Base-by-base conservation (phyloP, 129 eudicot genomes). In the Scalesia atractyloides region DNA sequence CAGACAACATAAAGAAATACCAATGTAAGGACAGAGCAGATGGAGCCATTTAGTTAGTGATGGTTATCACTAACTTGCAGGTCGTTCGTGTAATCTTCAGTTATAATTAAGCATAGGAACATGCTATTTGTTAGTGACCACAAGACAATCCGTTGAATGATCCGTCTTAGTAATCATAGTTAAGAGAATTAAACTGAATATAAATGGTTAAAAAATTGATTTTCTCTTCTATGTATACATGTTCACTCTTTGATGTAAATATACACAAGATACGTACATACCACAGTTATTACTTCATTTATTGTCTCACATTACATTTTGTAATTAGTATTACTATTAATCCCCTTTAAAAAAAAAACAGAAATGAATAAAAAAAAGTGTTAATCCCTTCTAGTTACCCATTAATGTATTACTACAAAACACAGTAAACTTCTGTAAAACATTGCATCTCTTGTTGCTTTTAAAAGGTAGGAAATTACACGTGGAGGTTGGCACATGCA, bases 61-160 rank as follows among this genome's bases (percentile, higher is more conserved):
- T 5, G 57, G 46, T 39, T 5, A 4, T 68, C 19, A 17, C 37
- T 48, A 47, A 53, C 20, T 46, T 24, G 39, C 13, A 64, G 71
- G 64, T 9, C 64, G 14, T 50, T 16, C 5, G 36, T 36, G 50
- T 49, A 18, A 50, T 74, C 41, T 50, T 74, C 20, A 14, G 34
- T 5, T 22, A 6, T 14, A 69, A 69, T 49, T 36, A 17, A 52
- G 41, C 12, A 53, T 50, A 36, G 36, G 64, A 63, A 69, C 44
- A 61, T 52, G 46, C 62, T 12, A 73, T 34, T 17, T 3, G 19
- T 13, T 12, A 30, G n/a, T 18, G 64, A 70, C 82, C 52, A 70
- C 77, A 79, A 85, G 44, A 20, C 77, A 75, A 14, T 82, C 76
- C 15, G 67, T 75, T 75, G 44, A 50, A 62, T 82, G 34, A 34